Evolutionary conservation across 1,139 yeast genomes (phyloP), one percentile per base, ranked within the genome.

Genomic region (Taphrina sp.): DNA sequence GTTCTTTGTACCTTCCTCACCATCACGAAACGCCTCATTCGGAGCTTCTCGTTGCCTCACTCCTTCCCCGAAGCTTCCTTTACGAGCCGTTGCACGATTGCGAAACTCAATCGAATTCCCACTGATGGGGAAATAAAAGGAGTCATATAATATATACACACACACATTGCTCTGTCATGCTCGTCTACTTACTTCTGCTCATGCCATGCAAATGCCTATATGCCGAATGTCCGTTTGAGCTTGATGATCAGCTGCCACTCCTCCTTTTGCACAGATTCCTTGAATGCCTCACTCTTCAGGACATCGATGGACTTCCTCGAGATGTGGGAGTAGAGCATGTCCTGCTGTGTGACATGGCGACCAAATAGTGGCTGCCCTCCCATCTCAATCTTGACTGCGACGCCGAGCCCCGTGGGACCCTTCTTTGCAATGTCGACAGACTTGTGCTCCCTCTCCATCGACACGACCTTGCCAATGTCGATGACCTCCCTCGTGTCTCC

Each of bases 361-460:
- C 99, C 99, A 97, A 97, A 92, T 16, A 88, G 83, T 58, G 98
- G 97, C 74, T 89, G 95, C 56, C 89, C 78, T 24, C 94, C 82
- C 65, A 89, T 83, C 59, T 92, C 98, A 68, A 92, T 78, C 77
- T 98, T 84, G 85, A 92, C 86, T 61, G 99, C 98, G 61, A 92
- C 97, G 79, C 98, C 99, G 29, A 95, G 96, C 63, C 87, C 81
- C 17, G 97, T 86, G 72, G 87, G 95, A 39, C 96, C 96, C 78
- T 87, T 92, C 75, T 88, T 86, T 49, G 90, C 95, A 35, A 75
- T 70, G 56, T 81, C 87, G 34, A 76, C 77, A 34, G 95, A 74
- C 72, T 86, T 87, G 75, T 94, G 98, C 73, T 90, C 92, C 54
- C 92, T 96, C 75, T 92, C 97, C 71, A 92, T 76, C 31, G 59